A percentile compares a stretch with the other conserved stretches of the same genome.
phyloP scores from a whole-genome alignment of 2,329 filamentous ascomycete genomes.

The Aureobasidium sp. region DNA sequence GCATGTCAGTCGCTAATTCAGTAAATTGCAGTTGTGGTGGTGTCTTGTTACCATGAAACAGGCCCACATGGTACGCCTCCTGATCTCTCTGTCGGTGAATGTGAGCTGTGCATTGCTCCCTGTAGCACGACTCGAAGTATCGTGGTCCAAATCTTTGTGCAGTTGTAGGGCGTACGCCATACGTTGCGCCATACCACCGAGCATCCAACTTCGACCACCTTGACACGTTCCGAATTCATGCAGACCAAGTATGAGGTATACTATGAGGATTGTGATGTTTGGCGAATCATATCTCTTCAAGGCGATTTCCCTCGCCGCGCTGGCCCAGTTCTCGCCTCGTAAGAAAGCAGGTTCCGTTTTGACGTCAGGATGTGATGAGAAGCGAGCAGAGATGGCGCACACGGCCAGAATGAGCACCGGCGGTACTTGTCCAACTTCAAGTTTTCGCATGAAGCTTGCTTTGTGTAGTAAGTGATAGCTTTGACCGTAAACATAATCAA shows the following conservation, averaged over 20 bases:
- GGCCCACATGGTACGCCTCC: constrained; percentile 93
- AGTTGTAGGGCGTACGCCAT: constrained; percentile 96
- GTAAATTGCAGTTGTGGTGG: neutral
- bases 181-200: constrained; percentile 87
- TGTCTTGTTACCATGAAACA: constrained; percentile 55
- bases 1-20: neutral
- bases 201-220: constrained; percentile 89
- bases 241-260: constrained; percentile 76
- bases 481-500: constrained; percentile 92
- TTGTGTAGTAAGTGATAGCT: constrained; percentile 93
- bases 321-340: constrained; percentile 85
- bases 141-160: constrained; percentile 77
- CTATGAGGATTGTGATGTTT: constrained; percentile 91
- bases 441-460: constrained; percentile 88
- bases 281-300: constrained; percentile 85
- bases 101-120: constrained; percentile 39
- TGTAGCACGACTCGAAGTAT: constrained; percentile 33
- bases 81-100: constrained; percentile 87
- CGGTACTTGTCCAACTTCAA: constrained; percentile 70
- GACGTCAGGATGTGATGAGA: constrained; percentile 79
- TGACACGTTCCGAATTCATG: constrained; percentile 98
- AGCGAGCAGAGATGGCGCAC: constrained; percentile 89
- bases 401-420: constrained; percentile 90
- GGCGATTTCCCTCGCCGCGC: constrained; percentile 77
- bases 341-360: constrained; percentile 70